phyloP scores from a whole-genome alignment of 768 basidiomycete species.

The Naganishia antarctica region DNA sequence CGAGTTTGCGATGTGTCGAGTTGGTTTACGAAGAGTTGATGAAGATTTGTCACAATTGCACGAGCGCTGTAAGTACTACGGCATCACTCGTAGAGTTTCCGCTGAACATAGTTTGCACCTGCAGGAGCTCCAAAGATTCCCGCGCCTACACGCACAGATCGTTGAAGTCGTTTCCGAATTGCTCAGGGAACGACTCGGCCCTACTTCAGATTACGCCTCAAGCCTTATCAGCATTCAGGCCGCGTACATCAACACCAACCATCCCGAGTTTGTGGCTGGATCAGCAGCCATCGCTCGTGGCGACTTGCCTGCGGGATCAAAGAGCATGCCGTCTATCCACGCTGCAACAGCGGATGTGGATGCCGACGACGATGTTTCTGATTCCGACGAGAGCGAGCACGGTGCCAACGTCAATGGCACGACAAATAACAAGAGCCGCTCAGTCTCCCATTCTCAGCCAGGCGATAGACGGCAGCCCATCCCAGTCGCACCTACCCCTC shows the following conservation, averaged over 20 bases:
- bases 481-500: constrained; percentile 47
- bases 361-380: constrained; percentile 54
- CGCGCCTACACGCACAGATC: constrained; percentile 81
- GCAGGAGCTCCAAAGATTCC: constrained; percentile 87
- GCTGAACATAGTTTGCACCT: background rate
- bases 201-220: constrained; percentile 93
- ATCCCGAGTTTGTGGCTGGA: constrained; percentile 84
- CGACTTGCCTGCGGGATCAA: constrained; percentile 32
- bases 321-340: constrained; percentile 22
- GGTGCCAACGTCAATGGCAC: constrained; percentile 32
- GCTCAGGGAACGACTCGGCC: constrained; percentile 86
- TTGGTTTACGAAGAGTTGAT: constrained; percentile 98
- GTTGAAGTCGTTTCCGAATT: constrained; percentile 97
- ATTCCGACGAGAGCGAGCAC: constrained; percentile 25
- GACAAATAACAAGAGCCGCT: constrained; percentile 56
- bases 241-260: constrained; percentile 99
- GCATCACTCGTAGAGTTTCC: background rate
- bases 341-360: constrained; percentile 56
- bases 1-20: constrained; percentile 91
- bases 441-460: constrained; percentile 70
- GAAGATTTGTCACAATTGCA: constrained; percentile 98
- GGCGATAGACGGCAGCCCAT: constrained; percentile 58
- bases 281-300: constrained; percentile 55
- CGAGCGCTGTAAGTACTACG: constrained; percentile 64
- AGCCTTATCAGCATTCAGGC: constrained; percentile 95